These are phyloP conservation scores for Mytilinidion resinicola DNA, from an alignment of 495 filamentous ascomycete species.

Conservation along the genomic window DNA sequence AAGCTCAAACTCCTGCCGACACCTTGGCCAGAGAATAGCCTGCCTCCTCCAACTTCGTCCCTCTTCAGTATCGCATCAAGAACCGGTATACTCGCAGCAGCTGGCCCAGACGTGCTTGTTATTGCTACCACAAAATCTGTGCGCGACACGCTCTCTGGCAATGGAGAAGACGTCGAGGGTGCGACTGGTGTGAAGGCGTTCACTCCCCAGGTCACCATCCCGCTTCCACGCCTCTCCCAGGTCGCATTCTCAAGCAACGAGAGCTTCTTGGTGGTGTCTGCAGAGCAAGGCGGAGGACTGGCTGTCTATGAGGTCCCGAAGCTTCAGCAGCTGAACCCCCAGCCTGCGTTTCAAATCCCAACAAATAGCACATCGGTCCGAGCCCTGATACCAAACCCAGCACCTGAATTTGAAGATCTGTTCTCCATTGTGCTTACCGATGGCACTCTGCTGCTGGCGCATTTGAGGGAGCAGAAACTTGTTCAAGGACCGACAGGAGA, in stretches of 20 bases:
- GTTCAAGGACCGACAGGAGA: slow-evolving; percentile 40
- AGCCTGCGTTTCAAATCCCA: slow-evolving; percentile 62
- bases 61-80: slow-evolving; percentile 76
- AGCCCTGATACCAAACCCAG: slow-evolving; percentile 74
- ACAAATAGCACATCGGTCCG: slow-evolving; percentile 72
- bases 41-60: slow-evolving; percentile 76
- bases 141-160: slow-evolving; percentile 61
- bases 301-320: slow-evolving; percentile 70
- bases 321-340: slow-evolving; percentile 58
- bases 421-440: slow-evolving; percentile 73
- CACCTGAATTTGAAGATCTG: slow-evolving; percentile 52
- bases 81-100: slow-evolving; percentile 80
- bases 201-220: slow-evolving; percentile 63
- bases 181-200: slow-evolving; percentile 57
- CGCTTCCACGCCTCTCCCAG: slow-evolving; percentile 75
- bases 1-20: slow-evolving; percentile 74
- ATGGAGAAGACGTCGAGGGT: slow-evolving; percentile 42
- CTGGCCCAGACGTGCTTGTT: slow-evolving; percentile 69
- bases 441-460: slow-evolving; percentile 77
- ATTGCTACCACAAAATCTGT: slow-evolving; percentile 72
- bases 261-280: slow-evolving; percentile 72
- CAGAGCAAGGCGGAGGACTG: slow-evolving; percentile 74
- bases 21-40: slow-evolving; percentile 64
- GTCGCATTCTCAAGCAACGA: slow-evolving; percentile 84
- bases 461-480: slow-evolving; percentile 61